Base-by-base conservation (phyloP, 768 basidiomycete genomes). In the Boletus coccyginus region DNA sequence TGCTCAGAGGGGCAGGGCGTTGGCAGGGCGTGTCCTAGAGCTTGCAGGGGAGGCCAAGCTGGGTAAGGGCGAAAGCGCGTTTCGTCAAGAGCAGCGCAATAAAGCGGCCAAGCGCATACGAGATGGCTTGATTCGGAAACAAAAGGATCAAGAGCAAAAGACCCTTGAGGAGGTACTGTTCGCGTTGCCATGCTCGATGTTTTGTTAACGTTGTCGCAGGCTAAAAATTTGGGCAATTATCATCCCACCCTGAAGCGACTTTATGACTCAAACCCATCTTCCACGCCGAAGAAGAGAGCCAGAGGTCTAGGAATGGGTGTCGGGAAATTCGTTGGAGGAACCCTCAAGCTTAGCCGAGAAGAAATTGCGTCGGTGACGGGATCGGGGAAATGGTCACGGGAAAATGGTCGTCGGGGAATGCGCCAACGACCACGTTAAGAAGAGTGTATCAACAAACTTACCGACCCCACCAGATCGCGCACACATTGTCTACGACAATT, bases 201-300 rank as follows among this genome's bases (percentile, higher is more conserved):
- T 52, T 51, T 32, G 31, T 62, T 59, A 46, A 60, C 55, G 38
- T 56, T 13, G 54, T 27, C 19, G 33, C 52, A 94, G 92, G 90
- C 90, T 7, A 94, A 92, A 72, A 81, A 88, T 59, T 59, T 90
- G 58, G 92, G 92, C 17, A 93, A 92, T 68, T 94, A 92, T 67
- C 90, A 94, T 62, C 90, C 88, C 39, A 76, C 79, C 5, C 73
- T 93, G 52, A 94, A 92, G 69, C 83, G 80, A 56, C 59, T 87
- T 8, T 90, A 85, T 63, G 81, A 81, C 36, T 66, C 73, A 7
- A 67, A 68, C n/a, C 45, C 61, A 13, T 61, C 63, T 36, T 59
- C 63, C 1, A 57, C 60, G 19, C 58, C 55, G 8, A 72, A 65
- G 43, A 76, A 73, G 59, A 86, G 90, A 58, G 76, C 81, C 43